Evolutionary conservation across 768 basidiomycete genomes (phyloP), one percentile per base, ranked within the genome.

Genomic region (Boletus sensibilis): DNA sequence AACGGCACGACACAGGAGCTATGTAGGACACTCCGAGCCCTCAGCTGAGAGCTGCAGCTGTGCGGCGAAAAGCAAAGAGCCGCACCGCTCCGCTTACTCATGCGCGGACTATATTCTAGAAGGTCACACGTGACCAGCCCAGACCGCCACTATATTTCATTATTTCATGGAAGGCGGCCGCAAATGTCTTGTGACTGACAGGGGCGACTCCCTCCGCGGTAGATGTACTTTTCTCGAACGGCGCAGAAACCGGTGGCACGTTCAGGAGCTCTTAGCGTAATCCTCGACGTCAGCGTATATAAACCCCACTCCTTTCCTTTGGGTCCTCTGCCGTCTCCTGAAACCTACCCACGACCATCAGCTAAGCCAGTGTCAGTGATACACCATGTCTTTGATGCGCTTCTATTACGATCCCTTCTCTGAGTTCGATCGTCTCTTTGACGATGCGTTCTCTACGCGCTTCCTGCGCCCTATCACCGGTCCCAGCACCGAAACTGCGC

Each of bases 361-460:
- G 5, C 7, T 16, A 10, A 31, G 3, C 38, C 25, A 39, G 16
- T 21, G 4, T 23, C 50, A 11, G 23, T 20, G 44, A 40, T 23
- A 4, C 16, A 53, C 27, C 53, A 71, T 71, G 71, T 69, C 70
- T 14, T 5, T 68, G 44, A 57, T 65, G 48, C 64, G 39, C 31
- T 66, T 60, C 43, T 50, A 63, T 65, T 76, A 76, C 66, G 75
- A 79, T 9, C 73, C 76, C 18, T 68, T 74, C 68, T 68, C 67
- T 58, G 76, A 78, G 52, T 67, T 79, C 48, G 76, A 79, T 21
- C 78, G 77, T 61, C 68, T 80, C 60, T 68, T 78, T 47, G 76
- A 81, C 60, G 73, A 75, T n/a, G 70, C 72, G 0, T 61, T 73
- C 27, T 64, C 54, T 18, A 44, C 71, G 12, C 71, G 66, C n/a